Base-by-base conservation (phyloP, 306 rosid genomes). In the Trichosanthes truncata region DNA sequence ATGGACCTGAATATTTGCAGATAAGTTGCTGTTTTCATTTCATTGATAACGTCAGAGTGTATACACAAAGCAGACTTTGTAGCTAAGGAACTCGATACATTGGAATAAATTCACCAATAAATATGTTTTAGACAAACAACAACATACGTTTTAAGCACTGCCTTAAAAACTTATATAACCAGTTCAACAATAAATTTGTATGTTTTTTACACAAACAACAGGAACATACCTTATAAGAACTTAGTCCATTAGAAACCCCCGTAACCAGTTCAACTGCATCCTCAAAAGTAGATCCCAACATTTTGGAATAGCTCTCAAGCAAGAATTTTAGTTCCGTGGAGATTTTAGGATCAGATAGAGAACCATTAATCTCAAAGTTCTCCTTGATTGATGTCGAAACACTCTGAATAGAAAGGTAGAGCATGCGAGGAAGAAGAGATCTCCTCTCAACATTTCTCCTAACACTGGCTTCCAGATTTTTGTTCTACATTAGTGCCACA, bases 381-480 rank as follows among this genome's bases (percentile, higher is more conserved):
- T 93, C 98, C 89, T 86, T 96, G 51, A 87, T 75, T 66, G 93
- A 88, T 35, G 87, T 63, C 25, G 97, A 90, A 80, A 90, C 94
- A 79, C 92, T 88, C 84, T 81, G 96, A 78, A 91, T 86, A 63
- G 99, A 90, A 74, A 96, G 93, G 87, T 89, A 90, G 79, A 96
- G 85, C 94, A 96, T 86, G 84, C 98, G 90, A 53, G 99, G 97
- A 80, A 93, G 96, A 86, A 96, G 89, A 55, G 96, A 93, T 83
- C 83, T 96, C 92, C 88, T 90, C 88, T 91, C 96, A 48, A 96
- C 84, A 82, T 18, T 86, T 76, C 90, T 96, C 72, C 89, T 89
- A 66, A 84, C 86, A 75, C 77, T 87, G 68, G 84, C 84, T 71
- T 90, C 98, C 87, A 89, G 85, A 78, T 87, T 92, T 75, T 84